Percentiles rank a stretch among this genome's conserved stretches.
Evolutionary conservation across 2,329 filamentous ascomycete species (phyloP).

Genomic region (Apiospora koreana): DNA sequence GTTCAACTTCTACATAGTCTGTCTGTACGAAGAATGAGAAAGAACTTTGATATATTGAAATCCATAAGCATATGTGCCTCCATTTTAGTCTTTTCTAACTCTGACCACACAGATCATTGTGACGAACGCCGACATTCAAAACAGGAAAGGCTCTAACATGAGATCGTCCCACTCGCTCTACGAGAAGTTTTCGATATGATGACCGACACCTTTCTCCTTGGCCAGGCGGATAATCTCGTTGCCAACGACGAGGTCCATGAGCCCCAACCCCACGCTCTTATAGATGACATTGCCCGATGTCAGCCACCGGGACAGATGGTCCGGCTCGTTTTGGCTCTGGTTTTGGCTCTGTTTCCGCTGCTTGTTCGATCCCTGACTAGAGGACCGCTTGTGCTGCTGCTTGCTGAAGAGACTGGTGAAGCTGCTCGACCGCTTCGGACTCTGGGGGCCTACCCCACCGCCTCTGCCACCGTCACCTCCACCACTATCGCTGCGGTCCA

Average conservation of each 20-base stretch:
- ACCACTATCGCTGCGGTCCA: constrained; percentile 6
- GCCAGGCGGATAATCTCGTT: constrained; percentile 59
- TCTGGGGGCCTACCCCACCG: constrained; percentile 33
- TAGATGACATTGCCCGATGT: constrained; percentile 66
- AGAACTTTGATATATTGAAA: neutral
- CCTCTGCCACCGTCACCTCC: constrained; percentile 28
- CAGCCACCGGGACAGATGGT: constrained; percentile 57
- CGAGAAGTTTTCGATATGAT: constrained; percentile 53
- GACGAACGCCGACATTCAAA: neutral
- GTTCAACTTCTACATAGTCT: neutral
- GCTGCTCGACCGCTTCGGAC: constrained; percentile 28
- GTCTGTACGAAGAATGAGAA: neutral
- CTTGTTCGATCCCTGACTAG: constrained; percentile 33
- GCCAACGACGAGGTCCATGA: constrained; percentile 68
- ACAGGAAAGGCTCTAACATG: constrained; percentile 19
- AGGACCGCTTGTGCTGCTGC: constrained; percentile 28
- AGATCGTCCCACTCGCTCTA: constrained; percentile 20
- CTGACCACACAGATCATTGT: neutral
- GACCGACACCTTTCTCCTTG: constrained; percentile 55
- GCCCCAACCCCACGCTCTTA: constrained; percentile 66
- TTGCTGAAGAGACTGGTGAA: constrained; percentile 23
- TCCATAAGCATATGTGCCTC: neutral
- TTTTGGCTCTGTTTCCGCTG: constrained; percentile 39
- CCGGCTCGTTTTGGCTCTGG: constrained; percentile 43
- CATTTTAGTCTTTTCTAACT: neutral